These are phyloP conservation scores for Claviceps pazoutovae DNA, from an alignment of 2,329 filamentous ascomycete species.

Conservation along the genomic window DNA sequence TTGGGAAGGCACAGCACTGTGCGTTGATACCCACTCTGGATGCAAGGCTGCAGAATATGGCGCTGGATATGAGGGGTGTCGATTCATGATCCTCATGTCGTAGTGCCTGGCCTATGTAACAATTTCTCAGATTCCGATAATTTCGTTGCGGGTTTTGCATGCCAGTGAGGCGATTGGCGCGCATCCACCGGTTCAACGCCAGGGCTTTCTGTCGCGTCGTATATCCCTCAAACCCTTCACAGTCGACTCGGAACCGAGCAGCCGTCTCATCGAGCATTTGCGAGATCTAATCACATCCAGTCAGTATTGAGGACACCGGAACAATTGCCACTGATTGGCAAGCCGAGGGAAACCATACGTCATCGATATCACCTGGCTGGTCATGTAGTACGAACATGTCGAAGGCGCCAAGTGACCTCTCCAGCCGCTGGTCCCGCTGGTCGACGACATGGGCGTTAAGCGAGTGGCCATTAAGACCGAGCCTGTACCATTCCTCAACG, in stretches of 20 bases:
- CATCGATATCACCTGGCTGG: slow-evolving; percentile 56
- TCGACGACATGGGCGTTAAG: slow-evolving; percentile 23
- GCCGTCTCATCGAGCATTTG: slow-evolving; percentile 52
- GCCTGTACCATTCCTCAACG: slow-evolving; percentile 57
- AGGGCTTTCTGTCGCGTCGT: slow-evolving; percentile 55
- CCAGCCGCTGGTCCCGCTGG: slow-evolving; percentile 33
- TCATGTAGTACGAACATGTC: slow-evolving; percentile 79
- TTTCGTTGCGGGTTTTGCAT: slow-evolving; percentile 48
- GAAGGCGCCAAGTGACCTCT: slow-evolving; percentile 66
- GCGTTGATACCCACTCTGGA: slow-evolving; percentile 61
- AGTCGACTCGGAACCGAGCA: slow-evolving; percentile 35
- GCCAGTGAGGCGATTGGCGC: slow-evolving; percentile 53
- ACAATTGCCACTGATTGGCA: neutral
- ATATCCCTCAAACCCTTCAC: slow-evolving; percentile 38
- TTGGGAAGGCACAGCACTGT: slow-evolving; percentile 67
- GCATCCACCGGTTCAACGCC: slow-evolving; percentile 55
- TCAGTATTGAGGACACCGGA: neutral
- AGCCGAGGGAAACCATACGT: slow-evolving; percentile 32
- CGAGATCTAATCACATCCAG: slow-evolving; percentile 34
- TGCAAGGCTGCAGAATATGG: slow-evolving; percentile 74
- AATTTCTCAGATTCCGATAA: slow-evolving; percentile 74
- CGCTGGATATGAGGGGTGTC: slow-evolving; percentile 71
- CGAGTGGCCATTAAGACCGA: slow-evolving; percentile 11
- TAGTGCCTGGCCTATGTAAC: slow-evolving; percentile 72
- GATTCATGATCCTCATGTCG: slow-evolving; percentile 61